Base-by-base conservation (phyloP, 345 rosid genomes). In the Salix brachista region DNA sequence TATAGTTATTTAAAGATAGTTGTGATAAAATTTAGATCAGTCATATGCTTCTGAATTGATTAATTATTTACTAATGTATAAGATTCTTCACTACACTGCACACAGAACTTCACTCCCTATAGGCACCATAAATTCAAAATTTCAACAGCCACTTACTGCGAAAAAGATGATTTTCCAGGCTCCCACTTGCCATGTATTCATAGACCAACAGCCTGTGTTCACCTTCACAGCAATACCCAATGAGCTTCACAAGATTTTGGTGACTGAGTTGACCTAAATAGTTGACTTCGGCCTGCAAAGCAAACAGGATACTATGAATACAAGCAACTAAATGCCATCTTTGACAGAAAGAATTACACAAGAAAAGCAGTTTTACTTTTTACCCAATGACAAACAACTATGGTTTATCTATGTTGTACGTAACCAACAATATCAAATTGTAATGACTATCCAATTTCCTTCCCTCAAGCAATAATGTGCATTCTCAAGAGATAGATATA, bases 181-280 rank as follows among this genome's bases (percentile, higher is more conserved):
- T 94, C 58, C 98, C 99, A 83, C 90, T 80, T 0, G 93, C 92
- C 97, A 96, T 89, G 85, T 92, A 94, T 80, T 96, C 99, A 79
- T 96, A 96, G 61, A 94, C 94, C 79, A 96, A 85, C 64, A 94
- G 78, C 73, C 98, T 89, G 73, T 94, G 98, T 65, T 91, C 97
- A 83, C 90, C 98, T 85, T 96, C 99, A 75, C 99, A 96, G 82
- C 99, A 96, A 77, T 92, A 92, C 13, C 99, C 99, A 87, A 94
- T 92, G 67, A 96, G 99, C 86, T 91, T 96, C 70, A 94, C 99
- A 85, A 96, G 93, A 86, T 94, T 94, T 19, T 90, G 83, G 81
- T 96, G 97, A 82, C 95, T 89, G 21, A 96, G 90, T 80, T 91
- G 97, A 74, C 98, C 99, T 80, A 96, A 83, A 86, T 94, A 94